Evolutionary conservation across 2,329 filamentous ascomycete species (phyloP), one percentile per base, ranked within the genome.

Genomic region (Cryphonectria parasitica): DNA sequence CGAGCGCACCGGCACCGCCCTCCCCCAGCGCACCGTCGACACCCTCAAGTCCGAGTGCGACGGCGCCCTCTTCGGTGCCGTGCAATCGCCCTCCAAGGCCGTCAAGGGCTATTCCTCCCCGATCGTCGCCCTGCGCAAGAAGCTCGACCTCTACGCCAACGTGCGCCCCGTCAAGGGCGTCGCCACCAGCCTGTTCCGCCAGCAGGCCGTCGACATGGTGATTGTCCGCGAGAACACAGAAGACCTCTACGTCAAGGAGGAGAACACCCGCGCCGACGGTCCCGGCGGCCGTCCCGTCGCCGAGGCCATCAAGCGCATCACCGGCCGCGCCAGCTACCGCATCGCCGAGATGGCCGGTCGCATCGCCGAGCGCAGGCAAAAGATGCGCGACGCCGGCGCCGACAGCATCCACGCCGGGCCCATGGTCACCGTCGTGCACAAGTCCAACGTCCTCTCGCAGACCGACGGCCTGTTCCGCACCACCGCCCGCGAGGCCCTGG

Each of bases 171-270:
- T 98, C 81, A 98, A 98, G 86, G 92, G 92, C 62, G 89, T 93
- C 74, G 78, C 85, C 73, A 91, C 89, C 45, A 87, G 89, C 68
- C 76, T 82, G 62, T 87, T 86, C 77, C 91, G 92, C 74, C 94
- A 69, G 61, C 69, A 66, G 52, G 25, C 28, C 52, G 64, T 98
- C 78, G 96, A 99, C 83, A 91, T 99, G 81, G 96, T 99, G 78
- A 99, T 98, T 77, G 96, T 98, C 69, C 93, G 96, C 75, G 96
- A 99, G 84, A 99, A 99, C 86, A 99, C 96, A 43, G 96, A 99
- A 85, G 96, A 99, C 81, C 88, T 99, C 56, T 97, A 97, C 83
- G 95, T 99, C 77, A 98, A 98, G 85, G 92, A 98, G 81, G 96
- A 99, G 85, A 91, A 87, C 81, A 98, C 94, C 31, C 91, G 89